A percentile compares a stretch with the other conserved stretches of the same genome.
phyloP scores from a whole-genome alignment of 192 early-diverging fungal species.

The Ambispora gerdemannii region DNA sequence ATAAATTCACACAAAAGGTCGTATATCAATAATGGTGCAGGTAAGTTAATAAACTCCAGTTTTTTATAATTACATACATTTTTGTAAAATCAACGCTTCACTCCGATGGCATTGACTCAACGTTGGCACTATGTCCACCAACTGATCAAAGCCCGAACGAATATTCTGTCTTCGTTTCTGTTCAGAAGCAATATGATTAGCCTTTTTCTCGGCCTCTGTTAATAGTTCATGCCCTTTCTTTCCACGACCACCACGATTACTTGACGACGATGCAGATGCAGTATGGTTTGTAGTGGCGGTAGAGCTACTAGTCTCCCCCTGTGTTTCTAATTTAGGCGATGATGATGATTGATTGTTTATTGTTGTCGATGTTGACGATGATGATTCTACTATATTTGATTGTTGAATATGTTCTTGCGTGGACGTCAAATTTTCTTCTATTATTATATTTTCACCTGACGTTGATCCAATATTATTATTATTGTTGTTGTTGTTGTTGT shows the following conservation, averaged over 20 bases:
- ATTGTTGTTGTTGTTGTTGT: background rate
- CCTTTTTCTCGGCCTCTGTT: slow-evolving; percentile 88
- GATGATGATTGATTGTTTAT: slow-evolving; percentile 9
- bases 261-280: too few relatives aligned
- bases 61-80: slow-evolving; percentile 43
- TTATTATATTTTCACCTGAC: slow-evolving; percentile 31
- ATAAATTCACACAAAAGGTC: background rate
- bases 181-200: slow-evolving; percentile 94
- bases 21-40: background rate
- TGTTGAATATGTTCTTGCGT: slow-evolving; percentile 30
- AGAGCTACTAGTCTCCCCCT: slow-evolving; percentile 13
- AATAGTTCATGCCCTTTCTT: slow-evolving; percentile 65
- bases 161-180: slow-evolving; percentile 92
- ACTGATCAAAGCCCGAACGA: slow-evolving; percentile 82
- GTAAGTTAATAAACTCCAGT: too few relatives aligned
- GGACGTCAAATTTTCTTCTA: slow-evolving; percentile 24
- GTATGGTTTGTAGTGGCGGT: too few relatives aligned
- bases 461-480: background rate
- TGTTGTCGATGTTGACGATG: slow-evolving; percentile 23
- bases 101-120: slow-evolving; percentile 78
- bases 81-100: slow-evolving; percentile 83
- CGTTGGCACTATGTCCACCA: slow-evolving; percentile 83
- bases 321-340: slow-evolving; percentile 24
- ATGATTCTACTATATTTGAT: slow-evolving; percentile 24
- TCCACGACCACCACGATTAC: slow-evolving; percentile 28